Evolutionary conservation across 2,329 filamentous ascomycete genomes (phyloP).

Genomic region (Ophiostoma pallidulum): DNA sequence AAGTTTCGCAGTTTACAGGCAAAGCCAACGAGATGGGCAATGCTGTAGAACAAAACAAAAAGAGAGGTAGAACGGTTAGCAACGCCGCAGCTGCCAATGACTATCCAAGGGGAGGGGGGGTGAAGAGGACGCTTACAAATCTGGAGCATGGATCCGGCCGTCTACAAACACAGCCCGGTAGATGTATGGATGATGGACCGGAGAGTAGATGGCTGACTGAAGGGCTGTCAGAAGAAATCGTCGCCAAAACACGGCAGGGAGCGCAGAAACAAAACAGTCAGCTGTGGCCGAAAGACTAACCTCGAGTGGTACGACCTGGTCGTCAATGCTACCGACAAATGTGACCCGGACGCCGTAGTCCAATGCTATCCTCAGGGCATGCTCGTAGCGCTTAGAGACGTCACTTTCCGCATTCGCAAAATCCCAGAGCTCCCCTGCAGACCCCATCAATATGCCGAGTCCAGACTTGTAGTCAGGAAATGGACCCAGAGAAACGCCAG

Average conservation of each 20-base stretch:
- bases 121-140: constrained; percentile 51
- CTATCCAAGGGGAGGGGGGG: not conserved
- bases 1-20: constrained; percentile 89
- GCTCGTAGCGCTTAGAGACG: constrained; percentile 73
- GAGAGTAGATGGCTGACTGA: constrained; percentile 74
- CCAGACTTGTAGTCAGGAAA: constrained; percentile 87
- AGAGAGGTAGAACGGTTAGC: not conserved
- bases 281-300: constrained; percentile 42
- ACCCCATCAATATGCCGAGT: constrained; percentile 76
- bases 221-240: constrained; percentile 11
- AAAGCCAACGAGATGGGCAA: constrained; percentile 87
- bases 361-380: constrained; percentile 63
- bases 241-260: not conserved
- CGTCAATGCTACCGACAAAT: constrained; percentile 90
- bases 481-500: constrained; percentile 85
- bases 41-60: constrained; percentile 29
- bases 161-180: constrained; percentile 95
- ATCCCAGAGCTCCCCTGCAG: constrained; percentile 89
- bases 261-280: no score
- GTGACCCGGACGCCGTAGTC: constrained; percentile 73
- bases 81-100: not conserved
- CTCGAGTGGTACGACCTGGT: constrained; percentile 90
- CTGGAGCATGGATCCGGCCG: constrained; percentile 79
- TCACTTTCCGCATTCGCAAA: constrained; percentile 75
- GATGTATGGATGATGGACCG: constrained; percentile 82